A percentile compares a stretch with the other conserved stretches of the same genome.
These are phyloP conservation scores for Debaryomycetaceae sp. DNA, from an alignment of 1,139 yeast genomes.

Conservation along the genomic window DNA sequence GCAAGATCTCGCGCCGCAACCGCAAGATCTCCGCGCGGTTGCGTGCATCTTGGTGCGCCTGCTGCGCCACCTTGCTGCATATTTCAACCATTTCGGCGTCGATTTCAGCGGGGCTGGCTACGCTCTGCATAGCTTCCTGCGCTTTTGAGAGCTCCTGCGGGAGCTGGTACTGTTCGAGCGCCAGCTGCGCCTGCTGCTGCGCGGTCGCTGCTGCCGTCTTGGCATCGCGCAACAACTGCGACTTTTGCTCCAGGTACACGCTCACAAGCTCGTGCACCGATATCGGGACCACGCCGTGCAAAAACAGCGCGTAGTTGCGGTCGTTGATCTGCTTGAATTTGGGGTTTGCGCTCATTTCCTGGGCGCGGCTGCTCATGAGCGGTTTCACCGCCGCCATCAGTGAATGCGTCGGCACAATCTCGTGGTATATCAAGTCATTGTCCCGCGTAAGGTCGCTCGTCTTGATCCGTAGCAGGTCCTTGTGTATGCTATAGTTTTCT, in stretches of 20 bases:
- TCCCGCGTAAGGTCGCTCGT: conserved; percentile 54
- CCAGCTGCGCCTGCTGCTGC: conserved; percentile 67
- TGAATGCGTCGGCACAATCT: conserved; percentile 50
- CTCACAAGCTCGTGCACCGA: conserved; percentile 82
- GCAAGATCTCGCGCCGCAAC: conserved; percentile 30
- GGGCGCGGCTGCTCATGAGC: conserved; percentile 66
- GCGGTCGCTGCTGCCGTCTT: conserved; percentile 70
- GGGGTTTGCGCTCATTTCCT: conserved; percentile 34
- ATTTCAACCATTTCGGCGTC: conserved; percentile 10
- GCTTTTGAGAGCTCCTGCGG: conserved; percentile 57
- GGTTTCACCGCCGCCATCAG: conserved; percentile 53
- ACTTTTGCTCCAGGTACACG: conserved; percentile 81
- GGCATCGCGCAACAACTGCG: conserved; percentile 62
- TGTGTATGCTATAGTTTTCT: conserved; percentile 34
- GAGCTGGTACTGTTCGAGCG: conserved; percentile 66
- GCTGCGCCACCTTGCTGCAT: conserved; percentile 16
- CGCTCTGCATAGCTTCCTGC: conserved; percentile 21
- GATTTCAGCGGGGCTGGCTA: conserved; percentile 4
- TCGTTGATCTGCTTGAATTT: conserved; percentile 35
- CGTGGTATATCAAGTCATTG: conserved; percentile 85
- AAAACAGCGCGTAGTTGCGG: conserved; percentile 47
- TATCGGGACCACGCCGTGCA: conserved; percentile 74
- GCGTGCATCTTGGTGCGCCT: conserved; percentile 14
- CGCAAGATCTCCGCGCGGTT: conserved; percentile 15
- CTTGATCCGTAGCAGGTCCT: conserved; percentile 34